Evolutionary conservation across 2,329 filamentous ascomycete species (phyloP).

Genomic region (Coniochaeta sp.): DNA sequence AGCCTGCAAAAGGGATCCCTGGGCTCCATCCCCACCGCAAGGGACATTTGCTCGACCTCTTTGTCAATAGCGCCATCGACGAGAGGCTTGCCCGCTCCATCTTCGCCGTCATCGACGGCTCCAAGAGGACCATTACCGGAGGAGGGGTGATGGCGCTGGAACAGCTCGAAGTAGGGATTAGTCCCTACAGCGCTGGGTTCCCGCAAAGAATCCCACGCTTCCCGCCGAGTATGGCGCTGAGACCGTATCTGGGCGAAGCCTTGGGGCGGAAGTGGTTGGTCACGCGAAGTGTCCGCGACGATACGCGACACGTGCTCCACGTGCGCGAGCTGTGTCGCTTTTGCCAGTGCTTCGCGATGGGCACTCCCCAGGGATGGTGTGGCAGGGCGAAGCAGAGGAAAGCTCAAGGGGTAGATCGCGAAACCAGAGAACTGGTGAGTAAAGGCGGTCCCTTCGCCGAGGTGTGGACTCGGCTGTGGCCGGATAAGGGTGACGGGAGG

Average conservation of each 20-base stretch:
- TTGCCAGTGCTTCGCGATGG: not conserved
- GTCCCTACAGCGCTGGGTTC: not conserved
- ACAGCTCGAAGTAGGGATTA: not conserved
- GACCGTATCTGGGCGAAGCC: not conserved
- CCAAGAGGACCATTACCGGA: not conserved
- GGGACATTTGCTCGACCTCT: constrained; percentile 4
- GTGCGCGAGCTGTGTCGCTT: not conserved
- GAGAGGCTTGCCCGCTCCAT: constrained; percentile 4
- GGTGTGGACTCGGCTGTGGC: constrained; percentile 5
- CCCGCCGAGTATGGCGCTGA: not conserved
- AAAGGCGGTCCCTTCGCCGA: not conserved
- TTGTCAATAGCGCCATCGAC: constrained; percentile 8
- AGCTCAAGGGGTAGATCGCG: not conserved
- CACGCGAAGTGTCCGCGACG: constrained; percentile 4
- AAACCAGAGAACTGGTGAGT: not conserved
- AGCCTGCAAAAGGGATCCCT: not conserved
- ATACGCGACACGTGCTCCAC: constrained; percentile 5
- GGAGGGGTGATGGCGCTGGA: constrained; percentile 2
- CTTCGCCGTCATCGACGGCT: constrained; percentile 3
- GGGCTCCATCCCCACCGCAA: not conserved
- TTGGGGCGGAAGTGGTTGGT: constrained; percentile 2
- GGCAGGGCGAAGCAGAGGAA: not conserved
- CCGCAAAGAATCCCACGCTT: not conserved
- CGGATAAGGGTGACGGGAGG: not conserved
- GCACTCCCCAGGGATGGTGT: not conserved